Evolutionary conservation across 345 rosid species (phyloP).

Genomic region (Mercurialis annua): DNA sequence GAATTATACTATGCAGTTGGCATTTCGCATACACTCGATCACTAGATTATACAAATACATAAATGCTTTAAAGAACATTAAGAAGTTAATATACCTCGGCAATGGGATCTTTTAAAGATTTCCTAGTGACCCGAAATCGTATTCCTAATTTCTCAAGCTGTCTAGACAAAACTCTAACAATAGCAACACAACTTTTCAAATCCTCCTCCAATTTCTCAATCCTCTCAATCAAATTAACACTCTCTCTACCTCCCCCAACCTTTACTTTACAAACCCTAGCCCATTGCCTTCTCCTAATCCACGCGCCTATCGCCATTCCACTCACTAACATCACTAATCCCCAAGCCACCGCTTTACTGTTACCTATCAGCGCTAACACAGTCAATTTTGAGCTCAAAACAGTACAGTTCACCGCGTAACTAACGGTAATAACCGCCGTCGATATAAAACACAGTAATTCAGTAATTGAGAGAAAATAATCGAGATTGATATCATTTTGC

Average conservation of each 20-base stretch:
- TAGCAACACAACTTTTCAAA: slow-evolving; percentile 54
- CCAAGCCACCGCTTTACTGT: slow-evolving; percentile 40
- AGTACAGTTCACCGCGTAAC: slow-evolving; percentile 46
- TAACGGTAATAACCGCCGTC: slow-evolving; percentile 46
- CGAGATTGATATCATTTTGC: slow-evolving; percentile 35
- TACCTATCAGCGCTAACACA: slow-evolving; percentile 49
- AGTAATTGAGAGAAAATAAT: slow-evolving; percentile 43
- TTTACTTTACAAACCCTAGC: slow-evolving; percentile 47
- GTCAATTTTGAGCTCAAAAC: slow-evolving; percentile 30
- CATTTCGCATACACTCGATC: no score
- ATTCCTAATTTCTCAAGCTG: slow-evolving; percentile 93
- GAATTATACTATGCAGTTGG: no score
- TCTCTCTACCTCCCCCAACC: slow-evolving; percentile 27
- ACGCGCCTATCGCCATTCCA: slow-evolving; percentile 54
- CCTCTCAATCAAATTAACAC: slow-evolving; percentile 54
- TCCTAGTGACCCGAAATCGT: slow-evolving; percentile 76
- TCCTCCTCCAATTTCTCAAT: slow-evolving; percentile 88
- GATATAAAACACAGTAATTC: slow-evolving; percentile 60
- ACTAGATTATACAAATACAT: no score
- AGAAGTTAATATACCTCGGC: slow-evolving; percentile 50
- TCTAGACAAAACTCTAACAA: slow-evolving; percentile 67
- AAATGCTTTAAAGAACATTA: no score
- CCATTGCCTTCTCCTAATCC: slow-evolving; percentile 81
- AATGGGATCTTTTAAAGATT: slow-evolving; percentile 69
- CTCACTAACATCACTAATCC: slow-evolving; percentile 52